A percentile compares a stretch with the other conserved stretches of the same genome.
Evolutionary conservation across 192 early-diverging fungal species (phyloP).

Genomic region (Phlyctochytrium planicorne): DNA sequence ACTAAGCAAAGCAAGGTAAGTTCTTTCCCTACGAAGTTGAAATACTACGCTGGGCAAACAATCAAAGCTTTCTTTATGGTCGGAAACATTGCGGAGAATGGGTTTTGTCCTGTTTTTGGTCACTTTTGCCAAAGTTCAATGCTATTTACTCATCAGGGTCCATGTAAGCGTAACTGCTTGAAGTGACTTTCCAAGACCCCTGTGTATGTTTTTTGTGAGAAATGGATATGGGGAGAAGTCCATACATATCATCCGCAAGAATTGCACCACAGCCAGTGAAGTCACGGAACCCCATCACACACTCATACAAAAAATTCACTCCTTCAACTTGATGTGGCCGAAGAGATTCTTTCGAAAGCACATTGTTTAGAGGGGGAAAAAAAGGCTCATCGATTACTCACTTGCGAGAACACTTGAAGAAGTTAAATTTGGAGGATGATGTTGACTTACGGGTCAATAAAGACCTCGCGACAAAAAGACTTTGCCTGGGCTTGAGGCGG

Average conservation of each 20-base stretch:
- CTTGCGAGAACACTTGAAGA: not conserved
- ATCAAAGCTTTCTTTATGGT: slow-evolving; percentile 32
- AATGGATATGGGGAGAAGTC: not conserved
- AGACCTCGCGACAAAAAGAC: not conserved
- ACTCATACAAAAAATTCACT: slow-evolving; percentile 92
- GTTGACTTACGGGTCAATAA: not conserved
- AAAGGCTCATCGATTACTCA: not conserved
- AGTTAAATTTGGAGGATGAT: not conserved
- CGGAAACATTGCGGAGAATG: not conserved
- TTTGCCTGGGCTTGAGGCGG: too few species aligned
- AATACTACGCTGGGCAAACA: slow-evolving; percentile 50
- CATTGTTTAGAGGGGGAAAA: slow-evolving; percentile 70
- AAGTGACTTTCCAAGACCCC: slow-evolving; percentile 51
- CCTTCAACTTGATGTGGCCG: slow-evolving; percentile 98
- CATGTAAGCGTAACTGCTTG: slow-evolving; percentile 50
- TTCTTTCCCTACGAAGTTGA: too few species aligned
- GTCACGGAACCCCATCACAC: slow-evolving; percentile 57
- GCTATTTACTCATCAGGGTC: slow-evolving; percentile 48
- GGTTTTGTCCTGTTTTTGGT: not conserved
- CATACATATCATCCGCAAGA: slow-evolving; percentile 53
- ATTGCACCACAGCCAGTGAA: slow-evolving; percentile 48
- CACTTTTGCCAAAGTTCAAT: too few species aligned
- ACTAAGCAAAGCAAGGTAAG: not conserved
- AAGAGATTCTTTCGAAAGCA: slow-evolving; percentile 74
- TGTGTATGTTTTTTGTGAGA: slow-evolving; percentile 3